Conservation (phyloP, 2,329 filamentous ascomycete species). For the Cytospora chrysosperma region DNA sequence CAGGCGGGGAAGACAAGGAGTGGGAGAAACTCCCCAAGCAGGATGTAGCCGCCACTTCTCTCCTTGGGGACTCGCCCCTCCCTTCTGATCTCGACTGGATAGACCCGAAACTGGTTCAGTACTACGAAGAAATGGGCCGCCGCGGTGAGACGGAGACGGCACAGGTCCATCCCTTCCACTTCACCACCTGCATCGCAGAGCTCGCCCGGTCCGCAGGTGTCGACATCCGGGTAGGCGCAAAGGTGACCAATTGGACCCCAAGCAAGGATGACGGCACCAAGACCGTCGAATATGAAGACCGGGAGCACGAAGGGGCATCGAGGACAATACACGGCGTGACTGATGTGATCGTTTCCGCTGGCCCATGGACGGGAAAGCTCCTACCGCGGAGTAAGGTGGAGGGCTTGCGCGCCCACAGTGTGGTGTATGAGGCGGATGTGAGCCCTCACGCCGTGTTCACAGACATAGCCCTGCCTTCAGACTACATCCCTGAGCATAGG, state of each 20-base stretch:
- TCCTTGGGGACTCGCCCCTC: conserved; percentile 58
- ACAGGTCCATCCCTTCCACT: conserved; percentile 89
- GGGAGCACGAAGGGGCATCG: conserved; percentile 37
- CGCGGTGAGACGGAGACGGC: conserved; percentile 72
- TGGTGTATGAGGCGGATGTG: conserved; percentile 63
- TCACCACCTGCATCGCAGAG: conserved; percentile 80
- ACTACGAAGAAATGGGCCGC: conserved; percentile 79
- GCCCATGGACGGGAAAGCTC: conserved; percentile 57
- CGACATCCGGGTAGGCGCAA: conserved; percentile 63
- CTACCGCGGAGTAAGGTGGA: conserved; percentile 58
- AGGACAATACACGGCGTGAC: conserved; percentile 46
- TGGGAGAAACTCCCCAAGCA: conserved; percentile 65
- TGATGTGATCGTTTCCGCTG: conserved; percentile 47
- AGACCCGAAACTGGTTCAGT: conserved; percentile 60
- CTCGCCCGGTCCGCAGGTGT: conserved; percentile 70
- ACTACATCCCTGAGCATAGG: conserved; percentile 57
- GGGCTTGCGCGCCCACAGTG: conserved; percentile 62
- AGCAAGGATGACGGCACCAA: conserved; percentile 42
- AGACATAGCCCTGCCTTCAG: conserved; percentile 70
- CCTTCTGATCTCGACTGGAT: conserved; percentile 86
- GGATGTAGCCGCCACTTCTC: conserved; percentile 45
- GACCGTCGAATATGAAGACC: conserved; percentile 60
- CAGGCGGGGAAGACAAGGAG: conserved; percentile 39
- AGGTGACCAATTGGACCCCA: conserved; percentile 66
- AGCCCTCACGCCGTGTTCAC: conserved; percentile 82